Base-by-base conservation (phyloP, 768 basidiomycete species). In the Termitomyces sp. region DNA sequence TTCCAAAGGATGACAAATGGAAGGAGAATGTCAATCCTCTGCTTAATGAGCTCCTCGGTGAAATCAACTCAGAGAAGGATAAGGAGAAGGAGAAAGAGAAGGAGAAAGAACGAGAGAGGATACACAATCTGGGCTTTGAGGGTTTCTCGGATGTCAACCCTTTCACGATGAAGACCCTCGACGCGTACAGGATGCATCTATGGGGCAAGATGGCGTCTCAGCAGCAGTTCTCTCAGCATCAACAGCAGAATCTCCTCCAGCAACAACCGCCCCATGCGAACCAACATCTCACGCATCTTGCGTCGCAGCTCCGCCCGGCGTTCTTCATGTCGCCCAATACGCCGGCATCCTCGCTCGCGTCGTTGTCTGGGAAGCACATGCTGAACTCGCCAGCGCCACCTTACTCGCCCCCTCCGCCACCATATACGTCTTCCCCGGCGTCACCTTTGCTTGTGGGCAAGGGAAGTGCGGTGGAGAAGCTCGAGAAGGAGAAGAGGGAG, bases 121-220 rank as follows among this genome's bases (percentile, higher is more conserved):
- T 74, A 72, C 56, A 55, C 32, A 43, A 22, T 10, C 4, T 58
- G 41, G 79, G 81, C 1, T 92, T 94, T 70, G 90, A 93, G 57
- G 78, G 84, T 16, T 94, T 92, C 71, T 77, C 86, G 24, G 92
- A 94, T 63, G 68, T 77, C 61, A 92, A 91, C 62, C 85, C 87
- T 13, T 94, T 94, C 71, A 94, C 89, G 3, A 82, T 95, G 78
- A 94, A 92, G 77, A 85, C 82, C 1, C 75, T 95, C 62, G 93
- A 95, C 72, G 82, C 86, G 68, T 92, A 81, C 65, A 82, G 94
- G 43, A 94, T 94, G 90, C 94, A 96, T 60, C 77, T 97, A 0
- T 96, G 94, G 94, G 83, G 86, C 35, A 84, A 88, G 73, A 90
- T 96, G 85, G 92, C 92, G 0, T 79, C 84, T 33, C 92, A 92